phyloP scores from a whole-genome alignment of 495 filamentous ascomycete genomes.

The Hypoxylon subgilvum region DNA sequence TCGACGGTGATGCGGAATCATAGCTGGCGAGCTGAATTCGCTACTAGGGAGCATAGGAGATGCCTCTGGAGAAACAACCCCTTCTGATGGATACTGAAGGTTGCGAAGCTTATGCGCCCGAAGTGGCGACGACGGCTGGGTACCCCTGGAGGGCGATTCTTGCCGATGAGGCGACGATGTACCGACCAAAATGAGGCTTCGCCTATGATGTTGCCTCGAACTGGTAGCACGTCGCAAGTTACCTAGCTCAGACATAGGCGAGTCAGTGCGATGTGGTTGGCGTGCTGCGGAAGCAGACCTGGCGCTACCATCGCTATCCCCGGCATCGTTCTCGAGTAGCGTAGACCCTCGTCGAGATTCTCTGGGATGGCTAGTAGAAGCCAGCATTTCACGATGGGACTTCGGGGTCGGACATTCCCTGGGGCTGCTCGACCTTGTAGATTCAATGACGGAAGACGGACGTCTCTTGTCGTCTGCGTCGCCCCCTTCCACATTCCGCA shows the following conservation, averaged over 20 bases:
- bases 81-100: slow-evolving; percentile 73
- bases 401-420: slow-evolving; percentile 89
- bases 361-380: slow-evolving; percentile 65
- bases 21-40: slow-evolving; percentile 78
- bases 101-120: slow-evolving; percentile 82
- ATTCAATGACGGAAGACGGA: slow-evolving; percentile 52
- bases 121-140: slow-evolving; percentile 83
- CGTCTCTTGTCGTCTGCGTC: slow-evolving; percentile 48
- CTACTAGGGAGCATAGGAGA: slow-evolving; percentile 83
- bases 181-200: slow-evolving; percentile 79
- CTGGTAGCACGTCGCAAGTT: slow-evolving; percentile 72
- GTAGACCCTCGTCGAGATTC: slow-evolving; percentile 73
- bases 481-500: slow-evolving; percentile 55
- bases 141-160: slow-evolving; percentile 76
- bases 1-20: slow-evolving; percentile 75
- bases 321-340: slow-evolving; percentile 76
- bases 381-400: slow-evolving; percentile 75
- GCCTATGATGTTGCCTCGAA: slow-evolving; percentile 77
- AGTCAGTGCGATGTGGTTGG: slow-evolving; percentile 74
- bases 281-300: slow-evolving; percentile 78
- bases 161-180: slow-evolving; percentile 79
- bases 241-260: slow-evolving; percentile 82
- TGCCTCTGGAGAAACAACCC: slow-evolving; percentile 80
- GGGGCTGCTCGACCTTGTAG: slow-evolving; percentile 85
- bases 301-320: slow-evolving; percentile 84